These are phyloP conservation scores for Prunus padus DNA, from an alignment of 306 rosid genomes.

Conservation along the genomic window DNA sequence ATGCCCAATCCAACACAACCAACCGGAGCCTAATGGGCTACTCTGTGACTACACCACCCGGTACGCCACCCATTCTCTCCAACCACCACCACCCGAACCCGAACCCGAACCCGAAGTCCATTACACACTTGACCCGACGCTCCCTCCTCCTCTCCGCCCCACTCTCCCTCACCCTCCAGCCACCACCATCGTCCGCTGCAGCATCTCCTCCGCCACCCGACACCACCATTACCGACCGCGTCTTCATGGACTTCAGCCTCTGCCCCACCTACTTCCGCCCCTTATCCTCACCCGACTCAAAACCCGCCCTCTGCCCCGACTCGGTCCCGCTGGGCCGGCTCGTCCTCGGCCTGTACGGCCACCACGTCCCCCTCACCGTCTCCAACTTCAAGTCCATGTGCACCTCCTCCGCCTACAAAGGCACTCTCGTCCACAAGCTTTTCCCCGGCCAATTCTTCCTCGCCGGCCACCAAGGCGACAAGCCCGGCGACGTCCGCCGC, in stretches of 20 bases:
- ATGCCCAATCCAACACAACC: background rate
- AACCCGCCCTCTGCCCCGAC: conserved; percentile 63
- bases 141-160: conserved; percentile 50
- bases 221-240: conserved; percentile 83
- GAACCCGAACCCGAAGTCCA: conserved; percentile 12
- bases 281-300: conserved; percentile 33
- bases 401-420: conserved; percentile 51
- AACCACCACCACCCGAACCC: conserved; percentile 12
- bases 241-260: conserved; percentile 87
- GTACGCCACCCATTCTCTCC: conserved; percentile 23
- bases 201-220: conserved; percentile 31
- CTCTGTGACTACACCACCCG: conserved; percentile 28
- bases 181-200: conserved; percentile 16
- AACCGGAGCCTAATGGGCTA: conserved; percentile 41
- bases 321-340: conserved; percentile 72
- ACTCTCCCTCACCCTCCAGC: conserved; percentile 25
- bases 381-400: conserved; percentile 83
- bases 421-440: conserved; percentile 68
- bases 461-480: conserved; percentile 84
- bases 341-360: conserved; percentile 84
- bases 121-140: conserved; percentile 42
- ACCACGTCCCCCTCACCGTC: conserved; percentile 69
- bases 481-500: conserved; percentile 71
- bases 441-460: conserved; percentile 79
- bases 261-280: conserved; percentile 75